Evolutionary conservation across 2,329 filamentous ascomycete genomes (phyloP).

Genomic region (Gyromitra esculenta): DNA sequence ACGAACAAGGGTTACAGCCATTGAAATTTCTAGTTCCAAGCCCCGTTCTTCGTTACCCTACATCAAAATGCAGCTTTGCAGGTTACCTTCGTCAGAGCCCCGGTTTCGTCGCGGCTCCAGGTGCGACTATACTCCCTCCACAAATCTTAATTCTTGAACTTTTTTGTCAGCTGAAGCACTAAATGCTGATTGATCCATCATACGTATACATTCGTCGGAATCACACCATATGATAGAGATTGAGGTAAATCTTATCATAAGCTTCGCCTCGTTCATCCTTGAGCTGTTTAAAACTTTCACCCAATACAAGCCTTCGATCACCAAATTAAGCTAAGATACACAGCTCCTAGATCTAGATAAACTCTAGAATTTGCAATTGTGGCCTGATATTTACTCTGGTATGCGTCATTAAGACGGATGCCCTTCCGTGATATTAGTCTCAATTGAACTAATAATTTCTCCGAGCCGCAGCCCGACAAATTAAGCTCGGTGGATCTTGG

Average conservation of each 20-base stretch:
- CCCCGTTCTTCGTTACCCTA: too few relatives aligned
- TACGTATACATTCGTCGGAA: background rate
- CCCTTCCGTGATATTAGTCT: background rate
- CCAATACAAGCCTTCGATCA: background rate
- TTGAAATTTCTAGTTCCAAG: too few relatives aligned
- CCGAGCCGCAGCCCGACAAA: constrained; percentile 1
- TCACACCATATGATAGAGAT: background rate
- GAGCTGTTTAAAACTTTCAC: background rate
- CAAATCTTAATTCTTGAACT: background rate
- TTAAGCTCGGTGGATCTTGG: constrained; percentile 1
- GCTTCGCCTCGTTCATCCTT: constrained; percentile 5
- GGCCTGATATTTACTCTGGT: background rate
- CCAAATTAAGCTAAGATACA: background rate
- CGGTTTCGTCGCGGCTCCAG: too few relatives aligned
- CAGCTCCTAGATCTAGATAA: constrained; percentile 1
- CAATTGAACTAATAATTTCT: background rate
- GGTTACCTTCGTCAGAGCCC: too few relatives aligned
- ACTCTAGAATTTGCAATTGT: background rate
- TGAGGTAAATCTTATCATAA: background rate
- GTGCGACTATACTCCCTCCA: too few relatives aligned
- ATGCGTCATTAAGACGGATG: background rate
- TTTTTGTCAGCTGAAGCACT: background rate
- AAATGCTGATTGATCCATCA: background rate
- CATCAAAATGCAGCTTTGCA: too few relatives aligned
- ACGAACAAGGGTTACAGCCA: too few relatives aligned